Conservation (phyloP, 148 eudicot genomes). For the Beta vulgaris region DNA sequence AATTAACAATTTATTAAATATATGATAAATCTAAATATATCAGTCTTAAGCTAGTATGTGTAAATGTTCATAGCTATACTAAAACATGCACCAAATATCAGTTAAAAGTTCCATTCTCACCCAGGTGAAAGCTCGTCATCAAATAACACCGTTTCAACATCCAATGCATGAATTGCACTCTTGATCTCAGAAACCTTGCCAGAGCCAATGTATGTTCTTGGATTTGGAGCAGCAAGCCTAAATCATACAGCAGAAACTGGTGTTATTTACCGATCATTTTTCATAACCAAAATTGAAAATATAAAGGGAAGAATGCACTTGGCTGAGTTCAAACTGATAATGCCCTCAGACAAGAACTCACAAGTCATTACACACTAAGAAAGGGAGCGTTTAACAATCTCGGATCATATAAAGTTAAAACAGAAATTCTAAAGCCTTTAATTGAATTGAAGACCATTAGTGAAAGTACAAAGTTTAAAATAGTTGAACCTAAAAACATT, state of each 20-base stretch:
- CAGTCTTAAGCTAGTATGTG: too few species aligned
- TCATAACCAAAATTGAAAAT: not conserved
- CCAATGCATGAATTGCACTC: constrained; percentile 79
- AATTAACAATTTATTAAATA: not conserved
- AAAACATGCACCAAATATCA: not conserved
- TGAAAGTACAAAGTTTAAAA: too few species aligned
- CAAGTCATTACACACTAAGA: not conserved
- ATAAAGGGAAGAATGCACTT: not conserved
- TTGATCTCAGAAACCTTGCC: constrained; percentile 95
- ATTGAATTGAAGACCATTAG: not conserved
- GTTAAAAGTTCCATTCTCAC: constrained; percentile 37
- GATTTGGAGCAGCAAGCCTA: constrained; percentile 74
- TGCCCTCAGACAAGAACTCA: not conserved
- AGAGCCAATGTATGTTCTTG: constrained; percentile 88
- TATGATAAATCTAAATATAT: not conserved
- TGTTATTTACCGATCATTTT: not conserved
- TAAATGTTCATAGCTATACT: not conserved
- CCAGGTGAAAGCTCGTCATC: constrained; percentile 98
- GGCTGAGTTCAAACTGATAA: not conserved
- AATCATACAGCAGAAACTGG: constrained; percentile 20
- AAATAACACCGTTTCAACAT: constrained; percentile 88
- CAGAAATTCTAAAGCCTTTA: not conserved
- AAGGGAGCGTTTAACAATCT: not conserved
- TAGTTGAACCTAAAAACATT: not conserved
- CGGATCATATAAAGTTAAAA: not conserved